phyloP scores from a whole-genome alignment of 805 yeast genomes.

The Jamesozyma spencerorum region DNA sequence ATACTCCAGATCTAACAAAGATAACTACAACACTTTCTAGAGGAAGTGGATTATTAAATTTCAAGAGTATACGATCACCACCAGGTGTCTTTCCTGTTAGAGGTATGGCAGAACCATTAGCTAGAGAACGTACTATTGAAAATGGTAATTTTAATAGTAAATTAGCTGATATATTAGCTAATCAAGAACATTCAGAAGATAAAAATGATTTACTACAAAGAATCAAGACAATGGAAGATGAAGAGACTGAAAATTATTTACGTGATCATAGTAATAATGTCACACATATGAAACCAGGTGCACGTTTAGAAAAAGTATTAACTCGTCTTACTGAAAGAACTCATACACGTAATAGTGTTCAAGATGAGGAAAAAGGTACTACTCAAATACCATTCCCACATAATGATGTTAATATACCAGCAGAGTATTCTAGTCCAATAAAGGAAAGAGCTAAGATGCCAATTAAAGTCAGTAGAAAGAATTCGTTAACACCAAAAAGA shows the following conservation, averaged over 20 bases:
- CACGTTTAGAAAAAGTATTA: constrained; percentile 27
- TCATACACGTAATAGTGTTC: constrained; percentile 1
- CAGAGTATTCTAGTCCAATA: not conserved
- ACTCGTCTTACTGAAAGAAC: constrained; percentile 15
- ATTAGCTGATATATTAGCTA: not conserved
- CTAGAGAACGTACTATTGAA: constrained; percentile 51
- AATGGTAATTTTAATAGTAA: constrained; percentile 17
- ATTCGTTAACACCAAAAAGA: too few relatives aligned
- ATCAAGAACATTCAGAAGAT: not conserved
- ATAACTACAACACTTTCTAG: not conserved
- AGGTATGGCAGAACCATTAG: constrained; percentile 64
- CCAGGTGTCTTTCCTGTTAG: constrained; percentile 71
- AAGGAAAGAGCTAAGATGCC: too few relatives aligned
- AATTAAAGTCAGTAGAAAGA: too few relatives aligned
- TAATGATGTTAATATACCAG: constrained; percentile 1
- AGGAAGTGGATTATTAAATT: not conserved
- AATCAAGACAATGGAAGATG: constrained; percentile 13
- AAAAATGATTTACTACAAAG: constrained; percentile 6
- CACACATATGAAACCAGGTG: constrained; percentile 29
- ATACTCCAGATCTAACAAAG: not conserved
- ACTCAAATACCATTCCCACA: constrained; percentile 22
- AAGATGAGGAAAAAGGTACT: constrained; percentile 8
- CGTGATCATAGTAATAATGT: constrained; percentile 24
- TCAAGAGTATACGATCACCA: constrained; percentile 38
- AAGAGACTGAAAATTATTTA: constrained; percentile 24